phyloP scores from a whole-genome alignment of 2,329 filamentous ascomycete genomes.

The Trichophyton rubrum region DNA sequence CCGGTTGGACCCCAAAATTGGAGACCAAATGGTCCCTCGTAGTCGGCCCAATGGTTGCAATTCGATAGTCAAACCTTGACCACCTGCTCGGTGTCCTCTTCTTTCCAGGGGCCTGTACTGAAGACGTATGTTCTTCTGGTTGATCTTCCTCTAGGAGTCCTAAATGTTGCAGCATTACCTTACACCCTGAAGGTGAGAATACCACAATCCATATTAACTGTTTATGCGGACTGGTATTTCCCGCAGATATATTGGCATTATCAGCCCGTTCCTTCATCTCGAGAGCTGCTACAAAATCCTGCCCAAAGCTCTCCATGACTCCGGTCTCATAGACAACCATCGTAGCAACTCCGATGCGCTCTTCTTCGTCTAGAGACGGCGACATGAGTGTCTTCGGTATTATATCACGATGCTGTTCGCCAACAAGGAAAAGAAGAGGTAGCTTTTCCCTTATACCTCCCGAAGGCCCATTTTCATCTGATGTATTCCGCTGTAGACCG shows the following conservation, averaged over 20 bases:
- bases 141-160: slow-evolving; percentile 25
- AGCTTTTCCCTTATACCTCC: slow-evolving; percentile 22
- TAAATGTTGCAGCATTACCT: slow-evolving; percentile 46
- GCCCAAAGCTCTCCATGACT: slow-evolving; percentile 65
- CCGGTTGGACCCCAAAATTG: slow-evolving; percentile 33
- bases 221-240: neutral
- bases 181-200: slow-evolving; percentile 51
- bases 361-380: slow-evolving; percentile 34
- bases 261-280: slow-evolving; percentile 14
- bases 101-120: slow-evolving; percentile 5
- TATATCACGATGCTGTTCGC: slow-evolving; percentile 77
- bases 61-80: slow-evolving; percentile 39
- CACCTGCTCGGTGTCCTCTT: slow-evolving; percentile 11
- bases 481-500: slow-evolving; percentile 11
- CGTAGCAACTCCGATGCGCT: slow-evolving; percentile 59
- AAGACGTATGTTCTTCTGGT: neutral
- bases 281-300: slow-evolving; percentile 48
- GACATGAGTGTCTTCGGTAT: slow-evolving; percentile 71
- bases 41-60: slow-evolving; percentile 89
- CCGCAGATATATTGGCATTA: slow-evolving; percentile 4
- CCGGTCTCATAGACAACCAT: slow-evolving; percentile 76
- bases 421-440: slow-evolving; percentile 72
- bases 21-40: slow-evolving; percentile 59
- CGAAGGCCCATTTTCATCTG: slow-evolving; percentile 18
- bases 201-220: slow-evolving; percentile 30